Base-by-base conservation (phyloP, 176 grass and related monocot species). In the Avena sativa region DNA sequence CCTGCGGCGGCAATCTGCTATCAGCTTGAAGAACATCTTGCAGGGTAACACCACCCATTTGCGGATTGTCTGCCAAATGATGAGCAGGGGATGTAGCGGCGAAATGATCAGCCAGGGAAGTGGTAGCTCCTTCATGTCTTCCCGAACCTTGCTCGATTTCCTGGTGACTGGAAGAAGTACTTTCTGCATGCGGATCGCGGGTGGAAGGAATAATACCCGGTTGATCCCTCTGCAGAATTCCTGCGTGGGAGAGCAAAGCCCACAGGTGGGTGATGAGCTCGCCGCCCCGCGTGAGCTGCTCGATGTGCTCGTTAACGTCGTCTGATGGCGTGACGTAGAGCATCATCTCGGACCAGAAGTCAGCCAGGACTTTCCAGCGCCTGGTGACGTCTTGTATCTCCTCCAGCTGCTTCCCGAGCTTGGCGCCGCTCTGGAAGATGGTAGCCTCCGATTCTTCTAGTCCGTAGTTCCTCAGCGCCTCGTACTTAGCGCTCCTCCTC, bases 221-320 rank as follows among this genome's bases (percentile, higher is more conserved):
- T 26, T 74, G 71, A 51, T 52, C 47, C 47, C 72, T 75, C 47
- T 75, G 21, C 0, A 75, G 21, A 3, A 75, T 75, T 14, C 47
- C 47, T 1, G 72, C 72, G 5, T 75, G 72, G 23, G 7, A 51
- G 72, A 75, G 72, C 8, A 75, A 52, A 30, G 47, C 72, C 72
- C 72, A 75, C 47, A 75, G 23, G 72, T 75, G 72, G 2, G 47
- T 75, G 72, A 75, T 75, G 72, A 75, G 9, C 72, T 75, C 72
- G 13, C 72, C 72, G 6, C 47, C 47, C 13, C 23, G 48, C 3
- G 47, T 26, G 23, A 75, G 47, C 72, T 75, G 46, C 8, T 75
- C 7, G 13, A 52, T 75, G 72, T 75, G 72, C 23, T 28, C 72
- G 2, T 30, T 52, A 0, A 75, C 72, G 28, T 75, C 25, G 4